Conservation (phyloP, 2,329 filamentous ascomycete genomes). For the Phyllosticta citrichinensis region DNA sequence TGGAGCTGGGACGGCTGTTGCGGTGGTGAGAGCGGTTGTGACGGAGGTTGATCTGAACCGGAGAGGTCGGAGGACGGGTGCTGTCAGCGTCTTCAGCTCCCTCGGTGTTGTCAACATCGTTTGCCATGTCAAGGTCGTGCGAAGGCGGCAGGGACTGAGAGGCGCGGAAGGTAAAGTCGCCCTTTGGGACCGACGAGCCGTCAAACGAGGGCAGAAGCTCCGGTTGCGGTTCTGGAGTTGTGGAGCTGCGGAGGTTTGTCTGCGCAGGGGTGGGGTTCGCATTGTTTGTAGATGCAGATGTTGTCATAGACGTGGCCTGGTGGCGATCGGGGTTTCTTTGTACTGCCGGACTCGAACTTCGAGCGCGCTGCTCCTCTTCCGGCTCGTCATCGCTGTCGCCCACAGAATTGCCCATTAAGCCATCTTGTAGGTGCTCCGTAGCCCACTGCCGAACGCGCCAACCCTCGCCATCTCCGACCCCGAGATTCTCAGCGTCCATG, state of each 20-base stretch:
- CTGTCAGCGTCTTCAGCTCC: neutral
- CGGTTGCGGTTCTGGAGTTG: conserved; percentile 9
- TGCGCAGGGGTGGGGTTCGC: neutral
- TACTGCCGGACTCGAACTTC: conserved; percentile 48
- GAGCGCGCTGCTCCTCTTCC: conserved; percentile 44
- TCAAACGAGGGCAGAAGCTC: conserved; percentile 12
- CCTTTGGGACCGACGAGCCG: conserved; percentile 22
- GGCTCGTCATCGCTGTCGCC: conserved; percentile 61
- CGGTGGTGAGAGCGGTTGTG: conserved; percentile 18
- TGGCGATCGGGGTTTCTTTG: conserved; percentile 26
- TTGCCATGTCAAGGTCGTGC: conserved; percentile 46
- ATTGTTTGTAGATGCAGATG: conserved; percentile 1
- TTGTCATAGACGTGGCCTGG: neutral
- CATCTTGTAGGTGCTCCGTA: conserved; percentile 57
- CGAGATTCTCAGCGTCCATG: conserved; percentile 71
- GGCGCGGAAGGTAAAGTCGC: conserved; percentile 59
- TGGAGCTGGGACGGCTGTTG: conserved; percentile 20
- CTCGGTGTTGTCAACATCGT: conserved; percentile 32
- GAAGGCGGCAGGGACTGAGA: conserved; percentile 45
- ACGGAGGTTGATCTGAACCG: conserved; percentile 18
- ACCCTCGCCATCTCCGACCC: conserved; percentile 68
- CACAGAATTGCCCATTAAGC: conserved; percentile 21
- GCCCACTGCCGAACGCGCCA: conserved; percentile 57
- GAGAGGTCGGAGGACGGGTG: neutral
- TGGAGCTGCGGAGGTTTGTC: neutral